Conservation (phyloP, 2,329 filamentous ascomycete genomes). For the Monosporascus sp. region DNA sequence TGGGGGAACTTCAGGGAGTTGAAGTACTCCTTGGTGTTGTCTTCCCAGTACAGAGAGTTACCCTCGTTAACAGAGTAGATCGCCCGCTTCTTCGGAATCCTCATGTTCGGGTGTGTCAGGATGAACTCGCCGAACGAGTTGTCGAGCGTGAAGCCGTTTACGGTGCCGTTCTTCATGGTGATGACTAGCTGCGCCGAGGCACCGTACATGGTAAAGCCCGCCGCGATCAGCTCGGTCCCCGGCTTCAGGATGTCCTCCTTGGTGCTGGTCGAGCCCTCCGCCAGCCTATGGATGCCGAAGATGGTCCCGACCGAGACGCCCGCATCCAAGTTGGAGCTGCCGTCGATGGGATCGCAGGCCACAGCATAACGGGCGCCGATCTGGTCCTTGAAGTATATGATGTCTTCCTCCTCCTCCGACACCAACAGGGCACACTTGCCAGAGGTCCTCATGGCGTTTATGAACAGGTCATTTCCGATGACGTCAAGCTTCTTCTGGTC, state of each 20-base stretch:
- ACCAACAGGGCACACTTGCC: conserved; percentile 88
- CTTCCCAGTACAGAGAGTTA: conserved; percentile 95
- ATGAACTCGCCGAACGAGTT: conserved; percentile 98
- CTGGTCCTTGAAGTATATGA: conserved; percentile 79
- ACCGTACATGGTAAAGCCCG: conserved; percentile 99
- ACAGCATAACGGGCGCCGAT: conserved; percentile 83
- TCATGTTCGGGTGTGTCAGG: conserved; percentile 93
- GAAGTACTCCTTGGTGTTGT: conserved; percentile 82
- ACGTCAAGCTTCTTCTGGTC: conserved; percentile 99
- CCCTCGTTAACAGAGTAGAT: conserved; percentile 99
- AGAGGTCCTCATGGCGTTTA: conserved; percentile 88
- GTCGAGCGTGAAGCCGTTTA: conserved; percentile 98
- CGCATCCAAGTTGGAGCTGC: conserved; percentile 94
- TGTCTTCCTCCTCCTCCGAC: conserved; percentile 95
- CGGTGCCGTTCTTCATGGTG: conserved; percentile 86
- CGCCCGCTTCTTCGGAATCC: conserved; percentile 68
- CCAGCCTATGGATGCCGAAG: conserved; percentile 88
- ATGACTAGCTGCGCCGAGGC: conserved; percentile 94
- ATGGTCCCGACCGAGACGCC: conserved; percentile 98
- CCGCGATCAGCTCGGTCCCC: conserved; percentile 85
- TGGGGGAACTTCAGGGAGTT: conserved; percentile 79
- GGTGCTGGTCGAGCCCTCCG: conserved; percentile 66
- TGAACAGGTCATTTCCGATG: conserved; percentile 97
- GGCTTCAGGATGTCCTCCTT: conserved; percentile 85
- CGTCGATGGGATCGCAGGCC: conserved; percentile 96